These are phyloP conservation scores for Endoconidiophora laricicola DNA, from an alignment of 2,329 filamentous ascomycete genomes.

Conservation along the genomic window DNA sequence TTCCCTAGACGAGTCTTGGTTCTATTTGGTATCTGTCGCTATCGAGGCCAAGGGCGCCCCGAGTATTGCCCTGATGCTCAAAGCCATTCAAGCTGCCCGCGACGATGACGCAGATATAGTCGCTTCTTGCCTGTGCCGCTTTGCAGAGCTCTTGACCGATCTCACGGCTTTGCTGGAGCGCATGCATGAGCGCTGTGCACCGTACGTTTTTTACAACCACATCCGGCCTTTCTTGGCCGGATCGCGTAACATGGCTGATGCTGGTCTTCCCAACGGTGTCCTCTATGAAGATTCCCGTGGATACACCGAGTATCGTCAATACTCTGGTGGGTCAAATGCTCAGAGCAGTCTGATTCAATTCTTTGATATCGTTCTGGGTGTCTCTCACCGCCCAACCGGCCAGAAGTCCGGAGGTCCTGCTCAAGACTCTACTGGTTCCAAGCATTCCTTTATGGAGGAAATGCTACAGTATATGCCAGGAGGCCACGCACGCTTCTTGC, in stretches of 20 bases:
- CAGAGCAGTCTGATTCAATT: conserved; percentile 96
- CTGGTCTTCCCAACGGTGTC: conserved; percentile 73
- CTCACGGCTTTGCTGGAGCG: conserved; percentile 61
- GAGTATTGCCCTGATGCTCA: conserved; percentile 74
- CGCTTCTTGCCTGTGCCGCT: conserved; percentile 56
- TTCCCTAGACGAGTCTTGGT: conserved; percentile 94
- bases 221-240: conserved; percentile 93
- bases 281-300: conserved; percentile 70
- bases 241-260: conserved; percentile 94
- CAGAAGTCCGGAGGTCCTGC: conserved; percentile 26
- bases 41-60: conserved; percentile 86
- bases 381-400: conserved; percentile 82
- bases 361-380: conserved; percentile 80
- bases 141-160: conserved; percentile 80
- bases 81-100: conserved; percentile 67
- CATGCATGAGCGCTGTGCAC: conserved; percentile 93
- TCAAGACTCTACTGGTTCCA: conserved; percentile 28
- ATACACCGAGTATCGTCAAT: conserved; percentile 57
- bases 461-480: conserved; percentile 98
- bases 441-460: conserved; percentile 85
- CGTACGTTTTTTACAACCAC: conserved; percentile 84
- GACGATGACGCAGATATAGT: conserved; percentile 53
- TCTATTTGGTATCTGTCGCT: conserved; percentile 87
- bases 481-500: conserved; percentile 73
- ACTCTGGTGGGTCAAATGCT: conserved; percentile 86